Evolutionary conservation across 192 early-diverging fungal species (phyloP), one percentile per base, ranked within the genome.

Genomic region (Nowakowskiella sp.): DNA sequence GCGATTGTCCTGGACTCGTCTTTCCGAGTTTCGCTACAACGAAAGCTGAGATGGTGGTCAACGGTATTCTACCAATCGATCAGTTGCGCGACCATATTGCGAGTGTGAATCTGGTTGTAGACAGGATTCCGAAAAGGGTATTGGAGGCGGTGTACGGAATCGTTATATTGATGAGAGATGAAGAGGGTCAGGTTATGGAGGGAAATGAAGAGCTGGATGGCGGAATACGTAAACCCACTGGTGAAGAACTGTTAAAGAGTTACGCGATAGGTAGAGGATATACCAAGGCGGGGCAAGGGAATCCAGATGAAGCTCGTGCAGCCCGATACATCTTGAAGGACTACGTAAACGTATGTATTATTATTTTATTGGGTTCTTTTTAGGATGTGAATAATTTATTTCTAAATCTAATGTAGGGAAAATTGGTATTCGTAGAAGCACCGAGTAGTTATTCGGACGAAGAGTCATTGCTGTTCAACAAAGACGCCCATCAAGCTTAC

Each of bases 21-120:
- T 97, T 99, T 78, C 96, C 96, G 10, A 87, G 90, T 4, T 99
- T 99, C 68, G 92, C 93, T 7, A 97, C 93, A 1, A 97, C 94
- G 9, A 86, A 92, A 66, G 96, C 92, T 22, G 96, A 99, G 59
- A 91, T 97, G 86, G 92, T 99, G 31, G 87, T 90, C 64, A 97
- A 99, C 62, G 96, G 96, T 70, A 86, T 99, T 21, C 74, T 99
- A 57, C 96, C 96, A 24, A 95, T 99, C 55, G 96, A 99, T 76
- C 93, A 99, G 66, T 66, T 99, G 58, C 78, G 96, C 36, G 96
- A 99, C 71, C 84, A 86, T 54, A 85, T 87, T 3, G 96, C 91
- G 7, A 93, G 94, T 4, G 74, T 80, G 23, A 85, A 67, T 6
- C 70, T 99, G 47, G 77, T 97, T 6, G 80, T 83, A 3, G 65